Percentiles rank a stretch among this genome's conserved stretches.
phyloP scores from a whole-genome alignment of 257 asterid genomes.

The Lithospermum erythrorhizon region DNA sequence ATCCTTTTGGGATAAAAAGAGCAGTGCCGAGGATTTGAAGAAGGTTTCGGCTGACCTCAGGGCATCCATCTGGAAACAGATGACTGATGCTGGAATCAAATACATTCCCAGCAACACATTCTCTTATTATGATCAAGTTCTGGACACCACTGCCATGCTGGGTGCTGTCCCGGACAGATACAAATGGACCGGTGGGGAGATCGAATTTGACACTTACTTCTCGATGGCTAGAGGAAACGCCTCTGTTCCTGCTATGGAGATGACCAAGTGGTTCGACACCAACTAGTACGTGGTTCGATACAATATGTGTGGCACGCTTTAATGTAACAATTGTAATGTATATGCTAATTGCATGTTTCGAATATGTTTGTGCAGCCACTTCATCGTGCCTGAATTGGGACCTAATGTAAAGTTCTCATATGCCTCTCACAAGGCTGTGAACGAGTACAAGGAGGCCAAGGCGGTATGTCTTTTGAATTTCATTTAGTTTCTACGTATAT shows the following conservation, averaged over 20 bases:
- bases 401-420: constrained; percentile 21
- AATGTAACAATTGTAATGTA: not conserved
- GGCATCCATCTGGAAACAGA: constrained; percentile 52
- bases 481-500: too few species aligned
- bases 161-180: constrained; percentile 50
- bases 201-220: constrained; percentile 35
- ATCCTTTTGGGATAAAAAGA: constrained; percentile 52
- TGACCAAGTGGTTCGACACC: constrained; percentile 53
- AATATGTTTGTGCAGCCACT: constrained; percentile 24
- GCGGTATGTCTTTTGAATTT: constrained; percentile 13
- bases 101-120: constrained; percentile 53
- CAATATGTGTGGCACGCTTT: not conserved
- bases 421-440: constrained; percentile 30
- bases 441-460: constrained; percentile 25
- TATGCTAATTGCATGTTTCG: constrained; percentile 1
- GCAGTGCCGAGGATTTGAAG: constrained; percentile 40
- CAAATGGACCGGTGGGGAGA: constrained; percentile 45
- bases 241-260: constrained; percentile 46
- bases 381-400: constrained; percentile 29
- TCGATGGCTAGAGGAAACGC: constrained; percentile 58
- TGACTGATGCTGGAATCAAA: constrained; percentile 44
- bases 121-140: constrained; percentile 45
- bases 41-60: constrained; percentile 40
- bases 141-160: constrained; percentile 44
- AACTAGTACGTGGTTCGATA: constrained; percentile 27